Conservation (phyloP, 371 early-diverging fungal genomes). For the Smittium culicis region DNA sequence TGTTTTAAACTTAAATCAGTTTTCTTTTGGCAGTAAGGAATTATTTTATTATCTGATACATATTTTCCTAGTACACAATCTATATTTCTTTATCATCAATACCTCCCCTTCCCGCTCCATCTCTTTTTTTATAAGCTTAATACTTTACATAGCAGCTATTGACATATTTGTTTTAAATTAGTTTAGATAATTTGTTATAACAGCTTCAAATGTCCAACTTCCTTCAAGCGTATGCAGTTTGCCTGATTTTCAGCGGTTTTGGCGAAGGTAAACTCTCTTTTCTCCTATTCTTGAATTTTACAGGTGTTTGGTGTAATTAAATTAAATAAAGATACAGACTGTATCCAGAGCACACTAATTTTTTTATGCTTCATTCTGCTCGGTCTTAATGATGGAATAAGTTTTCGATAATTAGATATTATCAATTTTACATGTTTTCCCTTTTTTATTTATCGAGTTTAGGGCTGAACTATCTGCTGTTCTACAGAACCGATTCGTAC, state of each 20-base stretch:
- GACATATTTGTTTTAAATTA: too few relatives aligned
- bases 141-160: too few relatives aligned
- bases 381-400: too few relatives aligned
- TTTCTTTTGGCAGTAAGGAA: too few relatives aligned
- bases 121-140: neutral
- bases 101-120: too few relatives aligned
- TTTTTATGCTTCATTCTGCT: too few relatives aligned
- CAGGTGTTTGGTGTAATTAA: neutral
- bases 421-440: neutral
- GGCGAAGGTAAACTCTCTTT: neutral
- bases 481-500: conserved; percentile 2
- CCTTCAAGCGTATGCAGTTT: neutral
- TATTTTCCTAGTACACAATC: too few relatives aligned
- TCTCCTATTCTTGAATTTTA: neutral
- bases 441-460: neutral
- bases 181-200: too few relatives aligned
- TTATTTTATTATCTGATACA: too few relatives aligned
- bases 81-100: too few relatives aligned
- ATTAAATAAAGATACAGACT: neutral
- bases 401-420: neutral
- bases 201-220: neutral
- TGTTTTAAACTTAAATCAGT: too few relatives aligned
- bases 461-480: conserved; percentile 4
- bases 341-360: too few relatives aligned
- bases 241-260: neutral